Percentiles rank a stretch among this genome's conserved stretches.
Conservation (phyloP, 2,329 filamentous ascomycete genomes). For the Sclerotinia nivalis region DNA sequence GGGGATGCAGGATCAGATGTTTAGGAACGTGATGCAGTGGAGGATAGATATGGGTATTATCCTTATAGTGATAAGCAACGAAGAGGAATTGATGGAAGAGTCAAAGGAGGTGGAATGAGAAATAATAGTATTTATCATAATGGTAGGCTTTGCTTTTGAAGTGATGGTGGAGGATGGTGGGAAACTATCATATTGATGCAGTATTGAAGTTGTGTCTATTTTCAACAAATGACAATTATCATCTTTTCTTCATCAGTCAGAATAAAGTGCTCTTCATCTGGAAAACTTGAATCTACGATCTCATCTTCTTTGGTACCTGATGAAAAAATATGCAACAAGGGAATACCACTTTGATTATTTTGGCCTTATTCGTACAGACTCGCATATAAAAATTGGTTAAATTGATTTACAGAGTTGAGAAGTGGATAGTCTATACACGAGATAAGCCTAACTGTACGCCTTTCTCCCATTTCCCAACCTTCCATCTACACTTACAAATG, state of each 20-base stretch:
- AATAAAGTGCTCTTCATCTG: background rate
- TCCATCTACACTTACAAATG: background rate
- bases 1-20: background rate
- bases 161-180: background rate
- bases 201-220: background rate
- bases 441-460: background rate
- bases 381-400: background rate
- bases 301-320: no score
- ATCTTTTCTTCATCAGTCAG: background rate
- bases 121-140: background rate
- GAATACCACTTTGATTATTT: background rate
- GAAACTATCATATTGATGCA: background rate
- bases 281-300: background rate
- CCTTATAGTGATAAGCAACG: background rate
- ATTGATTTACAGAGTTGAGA: conserved; percentile 18
- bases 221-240: background rate
- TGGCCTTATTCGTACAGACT: no score
- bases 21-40: background rate
- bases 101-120: background rate
- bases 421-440: conserved; percentile 10
- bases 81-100: background rate
- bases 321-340: background rate
- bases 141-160: background rate
- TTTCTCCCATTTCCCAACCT: background rate
- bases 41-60: background rate